Conservation (phyloP, 345 rosid genomes). For the Citrus cavaleriei region DNA sequence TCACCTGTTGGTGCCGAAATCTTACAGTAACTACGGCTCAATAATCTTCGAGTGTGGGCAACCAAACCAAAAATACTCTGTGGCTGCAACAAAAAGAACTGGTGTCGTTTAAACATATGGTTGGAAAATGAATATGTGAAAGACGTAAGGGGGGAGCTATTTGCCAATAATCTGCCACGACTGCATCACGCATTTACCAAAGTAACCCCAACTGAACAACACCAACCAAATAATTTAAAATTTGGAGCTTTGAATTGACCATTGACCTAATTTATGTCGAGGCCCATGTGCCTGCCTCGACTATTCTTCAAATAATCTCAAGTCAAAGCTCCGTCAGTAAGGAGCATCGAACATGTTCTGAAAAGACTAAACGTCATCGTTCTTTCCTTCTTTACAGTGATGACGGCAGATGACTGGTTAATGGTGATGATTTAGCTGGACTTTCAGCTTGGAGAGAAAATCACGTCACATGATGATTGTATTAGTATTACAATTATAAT, state of each 20-base stretch:
- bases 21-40: no score
- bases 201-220: background rate
- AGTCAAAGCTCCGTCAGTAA: background rate
- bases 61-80: fast-evolving
- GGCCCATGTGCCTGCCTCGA: background rate
- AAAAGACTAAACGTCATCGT: background rate
- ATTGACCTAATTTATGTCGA: background rate
- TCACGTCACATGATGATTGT: background rate
- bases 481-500: background rate
- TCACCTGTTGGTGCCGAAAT: no score
- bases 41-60: no score
- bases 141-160: background rate
- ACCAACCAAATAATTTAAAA: slow-evolving; percentile 8
- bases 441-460: background rate
- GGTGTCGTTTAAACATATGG: no score
- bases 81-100: no score
- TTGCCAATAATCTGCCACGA: no score
- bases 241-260: background rate
- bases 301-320: background rate
- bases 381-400: background rate
- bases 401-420: slow-evolving; percentile 1
- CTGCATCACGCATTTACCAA: background rate
- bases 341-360: background rate
- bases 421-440: background rate
- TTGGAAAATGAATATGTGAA: background rate